phyloP scores from a whole-genome alignment of 2,329 filamentous ascomycete species.

The Apiospora marii region DNA sequence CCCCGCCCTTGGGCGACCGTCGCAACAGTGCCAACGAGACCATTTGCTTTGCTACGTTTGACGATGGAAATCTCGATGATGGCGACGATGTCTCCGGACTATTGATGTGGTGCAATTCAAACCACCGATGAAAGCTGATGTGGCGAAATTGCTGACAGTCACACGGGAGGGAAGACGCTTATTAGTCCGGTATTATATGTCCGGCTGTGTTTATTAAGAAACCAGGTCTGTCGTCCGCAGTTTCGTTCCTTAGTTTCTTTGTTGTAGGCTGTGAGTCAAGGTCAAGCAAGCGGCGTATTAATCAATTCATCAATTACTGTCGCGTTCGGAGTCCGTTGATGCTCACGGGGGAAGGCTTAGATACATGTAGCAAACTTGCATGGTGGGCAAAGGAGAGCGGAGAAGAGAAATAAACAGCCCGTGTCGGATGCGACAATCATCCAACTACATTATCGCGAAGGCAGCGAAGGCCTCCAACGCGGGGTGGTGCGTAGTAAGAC shows the following conservation, averaged over 20 bases:
- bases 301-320: neutral
- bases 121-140: neutral
- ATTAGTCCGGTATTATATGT: neutral
- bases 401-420: neutral
- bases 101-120: neutral
- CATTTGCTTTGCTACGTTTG: neutral
- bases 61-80: neutral
- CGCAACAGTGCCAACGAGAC: neutral
- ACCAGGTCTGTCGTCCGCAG: neutral
- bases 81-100: neutral
- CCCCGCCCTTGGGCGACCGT: slow-evolving; percentile 24
- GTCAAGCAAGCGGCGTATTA: too few species aligned
- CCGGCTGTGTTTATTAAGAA: neutral
- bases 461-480: too few species aligned
- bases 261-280: neutral
- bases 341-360: neutral
- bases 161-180: neutral
- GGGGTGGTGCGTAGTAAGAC: neutral
- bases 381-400: neutral
- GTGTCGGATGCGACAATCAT: too few species aligned
- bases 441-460: too few species aligned
- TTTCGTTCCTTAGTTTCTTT: neutral
- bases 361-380: neutral
- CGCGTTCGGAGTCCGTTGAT: neutral
- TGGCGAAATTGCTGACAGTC: neutral